Conservation (phyloP, 371 early-diverging fungal genomes). For the Quaeritorhiza haematococci region DNA sequence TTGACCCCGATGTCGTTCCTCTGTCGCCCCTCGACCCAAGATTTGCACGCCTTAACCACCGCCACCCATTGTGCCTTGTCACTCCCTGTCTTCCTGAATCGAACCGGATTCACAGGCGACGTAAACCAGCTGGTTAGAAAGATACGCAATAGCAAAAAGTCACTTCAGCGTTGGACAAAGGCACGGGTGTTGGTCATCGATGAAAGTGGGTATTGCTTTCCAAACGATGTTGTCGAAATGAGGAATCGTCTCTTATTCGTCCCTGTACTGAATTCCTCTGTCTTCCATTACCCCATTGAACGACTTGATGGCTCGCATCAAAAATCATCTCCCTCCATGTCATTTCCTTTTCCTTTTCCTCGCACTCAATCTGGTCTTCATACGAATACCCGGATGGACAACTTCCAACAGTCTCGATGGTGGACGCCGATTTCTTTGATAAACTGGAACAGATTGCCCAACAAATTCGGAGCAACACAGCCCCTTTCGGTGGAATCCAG, state of each 20-base stretch:
- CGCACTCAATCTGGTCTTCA: no score
- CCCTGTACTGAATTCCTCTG: no score
- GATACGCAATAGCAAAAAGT: no score
- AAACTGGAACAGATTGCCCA: constrained; percentile 73
- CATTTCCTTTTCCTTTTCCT: no score
- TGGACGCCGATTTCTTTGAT: constrained; percentile 75
- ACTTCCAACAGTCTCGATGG: constrained; percentile 81
- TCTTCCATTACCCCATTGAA: no score
- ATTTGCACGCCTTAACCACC: no score
- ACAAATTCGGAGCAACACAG: constrained; percentile 30
- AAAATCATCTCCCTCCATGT: no score
- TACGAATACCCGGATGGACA: no score
- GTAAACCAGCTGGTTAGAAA: constrained; percentile 31
- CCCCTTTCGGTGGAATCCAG: constrained; percentile 88
- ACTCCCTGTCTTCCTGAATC: neutral
- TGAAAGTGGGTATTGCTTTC: constrained; percentile 56
- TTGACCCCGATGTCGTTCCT: neutral
- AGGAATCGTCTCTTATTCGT: no score
- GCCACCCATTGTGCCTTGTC: neutral
- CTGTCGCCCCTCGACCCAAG: neutral
- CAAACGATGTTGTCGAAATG: no score
- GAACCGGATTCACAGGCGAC: constrained; percentile 1
- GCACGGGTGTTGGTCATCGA: constrained; percentile 78
- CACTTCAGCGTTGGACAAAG: constrained; percentile 68
- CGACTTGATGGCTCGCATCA: no score